Evolutionary conservation across 129 eudicot species (phyloP), one percentile per base, ranked within the genome.

Genomic region (Silybum marianum): DNA sequence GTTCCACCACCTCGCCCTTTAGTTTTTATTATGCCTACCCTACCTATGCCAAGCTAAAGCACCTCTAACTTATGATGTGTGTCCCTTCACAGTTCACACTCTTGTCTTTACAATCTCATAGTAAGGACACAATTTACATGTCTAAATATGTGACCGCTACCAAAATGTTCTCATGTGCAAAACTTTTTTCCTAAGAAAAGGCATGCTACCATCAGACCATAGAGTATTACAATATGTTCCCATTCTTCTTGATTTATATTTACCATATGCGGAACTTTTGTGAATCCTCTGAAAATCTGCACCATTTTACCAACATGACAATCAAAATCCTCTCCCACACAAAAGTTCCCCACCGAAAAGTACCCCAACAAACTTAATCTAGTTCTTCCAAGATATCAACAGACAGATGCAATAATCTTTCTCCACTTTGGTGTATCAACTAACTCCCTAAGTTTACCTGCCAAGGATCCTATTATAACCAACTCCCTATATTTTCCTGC

Each of bases 21-120:
- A 51, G 63, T 51, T 51, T 16, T 16, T 18, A 13, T 13, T 13
- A 48, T 48, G 19, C 60, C 60, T 48, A 48, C 18, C 3, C n/a
- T 48, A 48, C 60, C 18, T 48, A 48, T 19, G 18, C n/a, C 60
- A 48, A 48, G 60, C 60, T 48, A 48, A 51, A 51, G 63, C 63
- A 51, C 63, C 63, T 51, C 63, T 51, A 51, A 51, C 63, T 51
- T 51, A 51, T 16, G 22, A 3, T 51, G 69, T 51, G 69, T 62
- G 69, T 62, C 69, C 24, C 69, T 62, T 62, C 69, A 62, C 69
- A 62, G 13, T 62, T 62, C 69, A 62, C 69, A 62, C 69, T 62
- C 69, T 51, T 51, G 13, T 19, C 69, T 62, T 13, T 51, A 18
- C 63, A 51, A 51, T 51, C 69, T 62, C 26, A 62, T 22, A n/a